Percentiles rank a stretch among this genome's conserved stretches.
Conservation (phyloP, 2,329 filamentous ascomycete genomes). For the Colletotrichum sp. region DNA sequence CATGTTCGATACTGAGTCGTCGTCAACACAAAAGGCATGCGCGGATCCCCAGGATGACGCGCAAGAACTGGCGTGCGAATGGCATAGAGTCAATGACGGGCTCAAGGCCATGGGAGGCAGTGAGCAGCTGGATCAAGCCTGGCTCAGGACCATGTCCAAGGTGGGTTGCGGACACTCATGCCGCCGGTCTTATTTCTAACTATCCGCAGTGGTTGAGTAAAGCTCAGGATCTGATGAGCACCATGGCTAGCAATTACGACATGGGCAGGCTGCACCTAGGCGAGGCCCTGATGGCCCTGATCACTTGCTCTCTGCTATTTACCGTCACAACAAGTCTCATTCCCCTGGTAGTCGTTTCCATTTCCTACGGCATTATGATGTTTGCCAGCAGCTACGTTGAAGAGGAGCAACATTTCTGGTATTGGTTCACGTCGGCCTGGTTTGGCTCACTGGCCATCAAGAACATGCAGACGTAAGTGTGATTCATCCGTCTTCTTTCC, state of each 20-base stretch:
- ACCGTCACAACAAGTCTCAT: conserved; percentile 28
- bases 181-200: background rate
- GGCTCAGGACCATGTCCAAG: conserved; percentile 48
- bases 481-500: too few relatives aligned
- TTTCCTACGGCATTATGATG: conserved; percentile 86
- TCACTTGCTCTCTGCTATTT: conserved; percentile 14
- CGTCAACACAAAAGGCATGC: conserved; percentile 27
- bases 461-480: conserved; percentile 44
- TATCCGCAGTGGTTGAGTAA: conserved; percentile 64
- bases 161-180: conserved; percentile 30
- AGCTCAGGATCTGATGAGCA: conserved; percentile 83
- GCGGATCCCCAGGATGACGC: conserved; percentile 48
- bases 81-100: conserved; percentile 50
- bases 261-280: conserved; percentile 64
- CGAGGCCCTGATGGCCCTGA: conserved; percentile 36
- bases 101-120: conserved; percentile 20
- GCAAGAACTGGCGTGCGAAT: conserved; percentile 71
- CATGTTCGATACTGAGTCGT: conserved; percentile 40
- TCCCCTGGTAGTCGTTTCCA: conserved; percentile 56
- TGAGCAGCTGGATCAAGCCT: conserved; percentile 37
- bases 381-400: conserved; percentile 98
- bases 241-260: conserved; percentile 92
- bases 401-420: conserved; percentile 99
- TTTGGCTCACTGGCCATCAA: conserved; percentile 57
- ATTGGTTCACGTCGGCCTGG: conserved; percentile 84